These are phyloP conservation scores for Candida dubliniensis DNA, from an alignment of 1,139 yeast genomes.

Conservation along the genomic window DNA sequence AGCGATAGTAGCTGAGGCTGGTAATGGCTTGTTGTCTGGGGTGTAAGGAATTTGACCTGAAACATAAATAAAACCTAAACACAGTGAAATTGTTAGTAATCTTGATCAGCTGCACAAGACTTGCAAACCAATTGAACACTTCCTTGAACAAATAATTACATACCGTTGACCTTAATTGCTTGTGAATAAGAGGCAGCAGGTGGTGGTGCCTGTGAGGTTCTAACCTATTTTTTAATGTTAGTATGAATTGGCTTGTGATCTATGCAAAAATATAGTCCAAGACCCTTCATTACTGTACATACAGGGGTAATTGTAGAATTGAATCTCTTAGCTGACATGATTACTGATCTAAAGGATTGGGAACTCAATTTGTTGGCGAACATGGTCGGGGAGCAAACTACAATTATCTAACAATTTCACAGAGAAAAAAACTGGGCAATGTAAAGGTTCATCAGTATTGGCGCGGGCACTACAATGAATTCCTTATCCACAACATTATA, in stretches of 20 bases:
- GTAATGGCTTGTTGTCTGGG: conserved; percentile 76
- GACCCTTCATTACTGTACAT: conserved; percentile 20
- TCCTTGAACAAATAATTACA: conserved; percentile 21
- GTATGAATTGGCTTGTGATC: conserved; percentile 15
- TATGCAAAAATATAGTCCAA: too few species aligned
- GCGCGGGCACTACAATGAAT: too few species aligned
- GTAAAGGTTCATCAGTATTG: background rate
- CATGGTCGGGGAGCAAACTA: conserved; percentile 16
- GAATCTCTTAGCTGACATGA: conserved; percentile 23
- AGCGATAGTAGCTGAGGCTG: conserved; percentile 62
- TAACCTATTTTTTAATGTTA: conserved; percentile 42
- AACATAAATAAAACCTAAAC: conserved; percentile 71
- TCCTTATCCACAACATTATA: background rate
- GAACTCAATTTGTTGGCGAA: conserved; percentile 22
- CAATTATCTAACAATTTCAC: background rate
- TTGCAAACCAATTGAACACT: background rate
- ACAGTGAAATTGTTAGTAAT: conserved; percentile 3
- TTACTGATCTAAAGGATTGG: conserved; percentile 21
- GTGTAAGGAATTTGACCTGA: conserved; percentile 96
- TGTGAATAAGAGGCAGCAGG: conserved; percentile 96
- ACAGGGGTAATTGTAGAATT: conserved; percentile 48
- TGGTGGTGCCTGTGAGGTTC: conserved; percentile 81
- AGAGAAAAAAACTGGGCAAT: background rate
- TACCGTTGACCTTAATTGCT: conserved; percentile 83
- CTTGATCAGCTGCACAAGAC: background rate